Percentiles rank a stretch among this genome's conserved stretches.
Evolutionary conservation across 2,329 filamentous ascomycete genomes (phyloP).

Genomic region (Colletotrichum trifolii): DNA sequence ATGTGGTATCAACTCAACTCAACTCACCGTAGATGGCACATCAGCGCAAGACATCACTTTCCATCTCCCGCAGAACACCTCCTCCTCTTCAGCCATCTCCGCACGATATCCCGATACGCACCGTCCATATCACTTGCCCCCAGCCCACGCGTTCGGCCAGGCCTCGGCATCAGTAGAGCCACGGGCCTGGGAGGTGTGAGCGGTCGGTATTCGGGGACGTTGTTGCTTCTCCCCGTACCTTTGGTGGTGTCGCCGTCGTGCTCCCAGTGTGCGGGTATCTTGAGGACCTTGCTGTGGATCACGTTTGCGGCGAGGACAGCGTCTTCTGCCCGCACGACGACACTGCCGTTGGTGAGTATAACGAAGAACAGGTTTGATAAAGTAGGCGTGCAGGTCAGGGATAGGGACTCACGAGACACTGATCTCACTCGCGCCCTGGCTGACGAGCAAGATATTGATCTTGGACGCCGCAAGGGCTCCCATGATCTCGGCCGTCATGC

Average conservation of each 20-base stretch:
- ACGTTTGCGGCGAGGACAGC: slow-evolving; percentile 94
- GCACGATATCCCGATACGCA: slow-evolving; percentile 8
- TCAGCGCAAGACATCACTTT: too few relatives aligned
- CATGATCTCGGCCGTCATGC: slow-evolving; percentile 62
- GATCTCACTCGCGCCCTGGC: slow-evolving; percentile 91
- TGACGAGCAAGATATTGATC: slow-evolving; percentile 35
- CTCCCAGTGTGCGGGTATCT: slow-evolving; percentile 34
- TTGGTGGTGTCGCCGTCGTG: slow-evolving; percentile 32
- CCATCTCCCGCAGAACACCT: too few relatives aligned
- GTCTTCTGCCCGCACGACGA: slow-evolving; percentile 90
- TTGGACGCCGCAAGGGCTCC: slow-evolving; percentile 25
- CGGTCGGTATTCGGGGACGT: slow-evolving; percentile 1
- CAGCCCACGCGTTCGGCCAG: background rate
- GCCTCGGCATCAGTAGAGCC: slow-evolving; percentile 31
- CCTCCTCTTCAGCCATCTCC: slow-evolving; percentile 9
- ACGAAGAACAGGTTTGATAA: background rate
- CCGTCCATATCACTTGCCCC: background rate
- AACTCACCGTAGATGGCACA: too few relatives aligned
- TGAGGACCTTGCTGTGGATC: slow-evolving; percentile 78
- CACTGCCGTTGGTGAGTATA: background rate
- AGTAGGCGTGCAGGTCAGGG: too few relatives aligned
- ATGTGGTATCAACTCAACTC: too few relatives aligned
- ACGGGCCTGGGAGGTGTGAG: slow-evolving; percentile 33
- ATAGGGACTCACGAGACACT: slow-evolving; percentile 82
- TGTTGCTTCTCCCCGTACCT: slow-evolving; percentile 19